Evolutionary conservation across 1,284 basidiomycete genomes (phyloP).

Genomic region (Caloboletus firmus): DNA sequence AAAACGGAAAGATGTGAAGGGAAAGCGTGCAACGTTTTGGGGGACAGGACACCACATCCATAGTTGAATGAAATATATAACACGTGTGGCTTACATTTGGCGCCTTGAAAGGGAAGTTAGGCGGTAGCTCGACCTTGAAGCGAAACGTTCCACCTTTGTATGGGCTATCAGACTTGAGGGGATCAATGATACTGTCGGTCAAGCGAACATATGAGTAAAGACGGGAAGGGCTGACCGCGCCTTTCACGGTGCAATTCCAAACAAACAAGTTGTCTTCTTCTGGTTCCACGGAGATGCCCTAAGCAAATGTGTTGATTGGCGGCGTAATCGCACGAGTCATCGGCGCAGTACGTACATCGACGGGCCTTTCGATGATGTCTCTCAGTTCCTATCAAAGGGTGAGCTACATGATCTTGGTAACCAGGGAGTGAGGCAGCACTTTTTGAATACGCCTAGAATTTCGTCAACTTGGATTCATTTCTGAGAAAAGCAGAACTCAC

Average conservation of each 20-base stretch:
- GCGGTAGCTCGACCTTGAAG: constrained; percentile 69
- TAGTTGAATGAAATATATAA: constrained; percentile 1
- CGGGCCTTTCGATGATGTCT: constrained; percentile 58
- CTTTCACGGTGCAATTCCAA: constrained; percentile 80
- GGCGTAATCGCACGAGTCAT: constrained; percentile 11
- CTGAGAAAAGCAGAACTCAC: constrained; percentile 34
- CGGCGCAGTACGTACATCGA: constrained; percentile 48
- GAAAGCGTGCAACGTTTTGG: constrained; percentile 28
- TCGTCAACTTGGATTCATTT: constrained; percentile 9
- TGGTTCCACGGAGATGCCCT: constrained; percentile 65
- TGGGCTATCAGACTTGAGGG: constrained; percentile 66
- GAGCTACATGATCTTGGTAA: constrained; percentile 10
- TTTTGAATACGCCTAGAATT: constrained; percentile 64
- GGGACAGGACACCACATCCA: constrained; percentile 15
- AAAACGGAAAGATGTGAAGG: constrained; percentile 5
- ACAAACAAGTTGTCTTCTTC: constrained; percentile 73
- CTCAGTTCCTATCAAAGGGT: constrained; percentile 53
- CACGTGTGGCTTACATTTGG: constrained; percentile 57
- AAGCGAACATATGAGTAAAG: constrained; percentile 1
- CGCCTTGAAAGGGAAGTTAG: constrained; percentile 89
- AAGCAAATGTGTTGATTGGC: constrained; percentile 7
- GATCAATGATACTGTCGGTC: constrained; percentile 2
- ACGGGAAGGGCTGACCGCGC: constrained; percentile 54
- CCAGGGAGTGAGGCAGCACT: constrained; percentile 38
- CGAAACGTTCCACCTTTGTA: constrained; percentile 85